These are phyloP conservation scores for Ceratocystis lukuohia DNA, from an alignment of 2,329 filamentous ascomycete genomes.

Conservation along the genomic window DNA sequence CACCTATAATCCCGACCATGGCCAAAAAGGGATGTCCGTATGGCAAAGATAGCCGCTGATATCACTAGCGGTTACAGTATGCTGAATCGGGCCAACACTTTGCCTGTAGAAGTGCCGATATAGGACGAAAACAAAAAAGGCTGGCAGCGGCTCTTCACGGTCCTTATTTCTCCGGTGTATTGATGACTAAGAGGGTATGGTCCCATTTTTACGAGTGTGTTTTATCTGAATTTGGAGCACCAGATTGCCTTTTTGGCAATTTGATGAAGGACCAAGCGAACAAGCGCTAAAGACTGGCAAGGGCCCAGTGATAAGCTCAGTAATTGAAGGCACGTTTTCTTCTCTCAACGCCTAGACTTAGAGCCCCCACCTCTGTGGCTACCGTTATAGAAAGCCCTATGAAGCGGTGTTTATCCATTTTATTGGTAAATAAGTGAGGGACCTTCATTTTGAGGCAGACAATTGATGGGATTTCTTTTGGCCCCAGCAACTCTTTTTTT, in stretches of 20 bases:
- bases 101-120: conserved; percentile 10
- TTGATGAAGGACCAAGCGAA: conserved; percentile 18
- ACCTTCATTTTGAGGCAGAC: conserved; percentile 18
- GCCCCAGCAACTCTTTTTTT: conserved; percentile 7
- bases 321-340: background rate
- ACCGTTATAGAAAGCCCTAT: background rate
- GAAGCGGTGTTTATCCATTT: background rate
- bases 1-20: background rate
- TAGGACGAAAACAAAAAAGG: conserved; percentile 18
- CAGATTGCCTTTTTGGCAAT: conserved; percentile 18
- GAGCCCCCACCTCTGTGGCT: background rate
- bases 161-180: conserved; percentile 18
- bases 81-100: background rate
- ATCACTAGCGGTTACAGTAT: conserved; percentile 2
- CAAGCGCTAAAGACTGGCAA: background rate
- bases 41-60: conserved; percentile 6
- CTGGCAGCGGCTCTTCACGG: conserved; percentile 18
- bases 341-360: background rate
- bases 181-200: conserved; percentile 12
- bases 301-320: background rate
- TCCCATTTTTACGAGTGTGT: background rate
- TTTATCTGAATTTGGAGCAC: conserved; percentile 2
- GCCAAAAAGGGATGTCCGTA: too few species aligned
- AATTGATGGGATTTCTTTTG: conserved; percentile 10
- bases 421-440: conserved; percentile 6